phyloP scores from a whole-genome alignment of 805 yeast genomes.

The Candida montana region DNA sequence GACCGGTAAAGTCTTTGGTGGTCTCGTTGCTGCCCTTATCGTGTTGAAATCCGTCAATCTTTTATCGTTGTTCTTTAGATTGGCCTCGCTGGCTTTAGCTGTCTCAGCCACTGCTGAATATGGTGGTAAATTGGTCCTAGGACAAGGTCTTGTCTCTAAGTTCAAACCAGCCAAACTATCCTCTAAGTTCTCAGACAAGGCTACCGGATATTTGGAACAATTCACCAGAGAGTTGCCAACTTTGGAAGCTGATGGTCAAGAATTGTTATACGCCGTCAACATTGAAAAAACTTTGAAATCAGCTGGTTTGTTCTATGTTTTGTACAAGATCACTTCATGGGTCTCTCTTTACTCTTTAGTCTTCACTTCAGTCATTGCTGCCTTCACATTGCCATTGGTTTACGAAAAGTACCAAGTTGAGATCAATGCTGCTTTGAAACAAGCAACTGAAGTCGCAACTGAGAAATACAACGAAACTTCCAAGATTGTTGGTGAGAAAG shows the following conservation, averaged over 20 bases:
- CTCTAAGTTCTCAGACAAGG: conserved; percentile 31
- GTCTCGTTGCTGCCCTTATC: conserved; percentile 48
- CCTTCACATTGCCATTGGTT: conserved; percentile 71
- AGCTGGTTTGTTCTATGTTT: conserved; percentile 57
- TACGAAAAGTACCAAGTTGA: conserved; percentile 72
- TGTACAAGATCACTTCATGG: conserved; percentile 70
- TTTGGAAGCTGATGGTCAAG: conserved; percentile 49
- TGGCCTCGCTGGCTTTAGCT: conserved; percentile 53
- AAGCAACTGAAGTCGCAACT: conserved; percentile 40
- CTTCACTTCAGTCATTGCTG: conserved; percentile 48
- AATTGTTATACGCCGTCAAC: conserved; percentile 61
- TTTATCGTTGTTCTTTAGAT: conserved; percentile 53
- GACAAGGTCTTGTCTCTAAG: conserved; percentile 73
- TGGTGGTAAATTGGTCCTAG: conserved; percentile 64
- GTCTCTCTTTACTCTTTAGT: conserved; percentile 67
- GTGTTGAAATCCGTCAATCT: conserved; percentile 60
- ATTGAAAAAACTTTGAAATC: conserved; percentile 69
- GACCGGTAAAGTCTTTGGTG: conserved; percentile 74
- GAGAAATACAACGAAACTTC: conserved; percentile 43
- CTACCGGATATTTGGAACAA: conserved; percentile 37
- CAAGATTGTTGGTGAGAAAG: conserved; percentile 47
- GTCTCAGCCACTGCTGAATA: conserved; percentile 73
- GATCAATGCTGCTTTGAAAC: conserved; percentile 60
- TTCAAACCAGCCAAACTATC: conserved; percentile 56
- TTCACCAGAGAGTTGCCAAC: conserved; percentile 41